Evolutionary conservation across 495 filamentous ascomycete species (phyloP), one percentile per base, ranked within the genome.

Genomic region (Aspergillus indologenus): DNA sequence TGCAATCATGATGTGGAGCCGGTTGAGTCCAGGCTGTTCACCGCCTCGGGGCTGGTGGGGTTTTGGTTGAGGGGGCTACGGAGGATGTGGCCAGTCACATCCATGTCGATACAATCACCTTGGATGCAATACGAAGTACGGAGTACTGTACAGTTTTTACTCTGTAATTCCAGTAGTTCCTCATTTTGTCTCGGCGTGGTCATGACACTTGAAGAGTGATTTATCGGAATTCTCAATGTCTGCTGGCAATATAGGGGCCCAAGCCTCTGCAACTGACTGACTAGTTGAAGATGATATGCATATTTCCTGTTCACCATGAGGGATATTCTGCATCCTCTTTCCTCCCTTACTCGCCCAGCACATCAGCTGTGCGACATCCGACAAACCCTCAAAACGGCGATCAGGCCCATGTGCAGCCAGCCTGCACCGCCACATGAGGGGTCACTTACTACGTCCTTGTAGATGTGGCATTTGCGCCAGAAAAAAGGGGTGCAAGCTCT

Each of bases 1-100:
- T 67, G 64, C 60, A 67, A 70, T 68, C 64, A 54, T 61, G 65
- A 69, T 44, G 46, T 23, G 55, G 18, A 50, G 26, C 49, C 21
- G 29, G n/a, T 19, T 11, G 14, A 31, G n/a, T 58, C 24, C 59
- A 65, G 50, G 42, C 22, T 43, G 12, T 34, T 66, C 63, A 68
- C 69, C 69, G 68, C 66, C 63, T 66, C 65, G 58, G 65, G 18
- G 18, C 26, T 4, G 0, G 18, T 22, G 45, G 47, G 63, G 26
- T 29, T 61, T 68, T 64, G 64, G 45, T 20, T 17, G 29, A 58
- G 5, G 20, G 19, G 52, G 47, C 9, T n/a, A n/a, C n/a, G n/a
- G n/a, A 9, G 49, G 58, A 68, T 62, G 64, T 65, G 64, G 65
- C 69, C 64, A 59, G 57, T 58, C 52, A 59, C 47, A 56, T 34